Evolutionary conservation across 1,284 basidiomycete genomes (phyloP).

Genomic region (Tilletia walkeri): DNA sequence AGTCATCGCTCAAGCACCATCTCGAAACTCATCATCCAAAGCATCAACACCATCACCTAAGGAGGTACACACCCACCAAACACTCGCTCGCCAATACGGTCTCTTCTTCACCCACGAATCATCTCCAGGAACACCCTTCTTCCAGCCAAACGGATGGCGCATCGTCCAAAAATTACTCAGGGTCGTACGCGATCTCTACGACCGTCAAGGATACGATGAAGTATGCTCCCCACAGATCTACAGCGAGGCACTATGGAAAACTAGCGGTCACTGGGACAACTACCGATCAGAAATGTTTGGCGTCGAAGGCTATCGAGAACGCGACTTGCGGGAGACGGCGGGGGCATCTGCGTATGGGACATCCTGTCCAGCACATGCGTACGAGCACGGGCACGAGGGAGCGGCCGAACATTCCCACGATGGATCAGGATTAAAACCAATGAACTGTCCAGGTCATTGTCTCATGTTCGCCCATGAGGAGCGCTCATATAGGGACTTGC

Average conservation of each 20-base stretch:
- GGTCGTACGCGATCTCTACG: conserved; percentile 53
- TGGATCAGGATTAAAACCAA: conserved; percentile 50
- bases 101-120: conserved; percentile 53
- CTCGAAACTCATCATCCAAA: too few species aligned
- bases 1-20: too few species aligned
- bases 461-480: conserved; percentile 46
- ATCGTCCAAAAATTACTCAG: conserved; percentile 47
- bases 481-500: conserved; percentile 48
- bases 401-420: not conserved
- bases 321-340: conserved; percentile 25
- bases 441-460: conserved; percentile 54
- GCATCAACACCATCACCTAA: too few species aligned
- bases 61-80: not conserved
- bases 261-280: conserved; percentile 54
- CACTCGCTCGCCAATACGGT: not conserved
- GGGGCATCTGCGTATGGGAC: not conserved
- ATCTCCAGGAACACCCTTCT: conserved; percentile 52
- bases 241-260: conserved; percentile 48
- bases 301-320: conserved; percentile 43
- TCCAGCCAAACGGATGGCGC: conserved; percentile 53
- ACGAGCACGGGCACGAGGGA: conserved; percentile 5
- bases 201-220: conserved; percentile 51
- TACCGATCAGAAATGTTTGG: conserved; percentile 56
- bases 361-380: conserved; percentile 15
- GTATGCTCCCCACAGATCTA: conserved; percentile 53